Conservation (phyloP, 768 basidiomycete species). For the Hysterangium stoloniferum region DNA sequence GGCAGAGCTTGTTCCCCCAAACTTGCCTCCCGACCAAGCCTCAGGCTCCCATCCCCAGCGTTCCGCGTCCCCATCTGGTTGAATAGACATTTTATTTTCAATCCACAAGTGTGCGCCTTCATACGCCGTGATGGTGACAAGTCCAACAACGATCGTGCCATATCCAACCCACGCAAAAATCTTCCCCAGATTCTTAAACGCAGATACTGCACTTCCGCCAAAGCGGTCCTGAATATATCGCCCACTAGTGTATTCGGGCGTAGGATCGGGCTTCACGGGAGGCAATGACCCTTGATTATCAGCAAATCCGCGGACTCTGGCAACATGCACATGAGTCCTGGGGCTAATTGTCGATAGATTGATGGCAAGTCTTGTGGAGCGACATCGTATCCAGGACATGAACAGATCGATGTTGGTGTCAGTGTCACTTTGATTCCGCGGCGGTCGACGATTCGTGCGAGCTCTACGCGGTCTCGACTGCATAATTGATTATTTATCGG, state of each 20-base stretch:
- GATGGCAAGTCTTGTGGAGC: neutral
- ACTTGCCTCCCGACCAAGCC: constrained; percentile 34
- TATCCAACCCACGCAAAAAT: constrained; percentile 4
- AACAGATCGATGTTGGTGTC: too few species aligned
- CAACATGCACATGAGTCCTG: neutral
- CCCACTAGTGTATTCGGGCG: neutral
- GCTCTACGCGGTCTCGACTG: too few species aligned
- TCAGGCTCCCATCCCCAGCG: constrained; percentile 66
- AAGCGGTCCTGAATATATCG: constrained; percentile 4
- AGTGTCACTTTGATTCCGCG: neutral
- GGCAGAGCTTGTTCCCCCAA: constrained; percentile 66
- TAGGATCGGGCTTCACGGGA: constrained; percentile 2
- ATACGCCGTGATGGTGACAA: constrained; percentile 40
- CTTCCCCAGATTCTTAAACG: constrained; percentile 8
- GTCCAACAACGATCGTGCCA: constrained; percentile 24
- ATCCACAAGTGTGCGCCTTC: constrained; percentile 57
- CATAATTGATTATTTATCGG: too few species aligned
- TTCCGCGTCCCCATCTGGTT: constrained; percentile 43
- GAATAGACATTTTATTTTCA: constrained; percentile 45
- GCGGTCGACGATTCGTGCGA: too few species aligned
- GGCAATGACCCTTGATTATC: neutral
- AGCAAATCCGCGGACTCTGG: neutral
- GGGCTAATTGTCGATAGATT: neutral
- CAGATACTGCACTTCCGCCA: neutral
- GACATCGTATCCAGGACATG: constrained; percentile 9